A percentile compares a stretch with the other conserved stretches of the same genome.
phyloP scores from a whole-genome alignment of 202 grass and related monocot genomes.

The Bolboschoenoplectus hybrid region DNA sequence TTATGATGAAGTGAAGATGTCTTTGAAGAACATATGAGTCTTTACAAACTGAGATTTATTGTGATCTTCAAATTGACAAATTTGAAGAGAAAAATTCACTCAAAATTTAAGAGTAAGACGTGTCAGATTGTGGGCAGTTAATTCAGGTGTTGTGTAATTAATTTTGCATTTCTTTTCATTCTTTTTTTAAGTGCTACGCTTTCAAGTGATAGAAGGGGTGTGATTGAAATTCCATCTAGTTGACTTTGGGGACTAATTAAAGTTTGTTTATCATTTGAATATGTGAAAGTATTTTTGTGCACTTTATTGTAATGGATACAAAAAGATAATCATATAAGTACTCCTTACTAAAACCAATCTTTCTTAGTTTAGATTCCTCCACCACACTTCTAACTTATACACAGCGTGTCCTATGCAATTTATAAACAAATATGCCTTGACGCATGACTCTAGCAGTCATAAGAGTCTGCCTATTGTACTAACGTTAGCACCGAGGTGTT shows the following conservation, averaged over 20 bases:
- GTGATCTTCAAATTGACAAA: neutral
- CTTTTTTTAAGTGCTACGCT: neutral
- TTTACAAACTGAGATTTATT: neutral
- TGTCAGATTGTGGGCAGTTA: neutral
- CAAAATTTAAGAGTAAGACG: neutral
- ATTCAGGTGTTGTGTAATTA: neutral
- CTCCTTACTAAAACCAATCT: neutral
- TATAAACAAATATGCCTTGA: neutral
- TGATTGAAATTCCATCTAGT: neutral
- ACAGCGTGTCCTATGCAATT: neutral
- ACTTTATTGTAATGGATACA: neutral
- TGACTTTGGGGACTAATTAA: neutral
- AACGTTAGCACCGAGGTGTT: no score
- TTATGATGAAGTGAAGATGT: neutral
- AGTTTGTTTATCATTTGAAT: neutral
- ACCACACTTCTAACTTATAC: neutral
- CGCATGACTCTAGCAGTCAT: neutral
- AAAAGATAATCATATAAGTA: neutral
- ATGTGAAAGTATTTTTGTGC: neutral
- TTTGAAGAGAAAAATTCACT: neutral
- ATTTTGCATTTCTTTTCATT: neutral
- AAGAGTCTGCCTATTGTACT: neutral
- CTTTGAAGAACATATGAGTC: neutral
- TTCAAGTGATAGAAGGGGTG: slow-evolving; percentile 12
- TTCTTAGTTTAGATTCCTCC: slow-evolving; percentile 13